Base-by-base conservation (phyloP, 805 yeast species). In the Metschnikowia proteae region DNA sequence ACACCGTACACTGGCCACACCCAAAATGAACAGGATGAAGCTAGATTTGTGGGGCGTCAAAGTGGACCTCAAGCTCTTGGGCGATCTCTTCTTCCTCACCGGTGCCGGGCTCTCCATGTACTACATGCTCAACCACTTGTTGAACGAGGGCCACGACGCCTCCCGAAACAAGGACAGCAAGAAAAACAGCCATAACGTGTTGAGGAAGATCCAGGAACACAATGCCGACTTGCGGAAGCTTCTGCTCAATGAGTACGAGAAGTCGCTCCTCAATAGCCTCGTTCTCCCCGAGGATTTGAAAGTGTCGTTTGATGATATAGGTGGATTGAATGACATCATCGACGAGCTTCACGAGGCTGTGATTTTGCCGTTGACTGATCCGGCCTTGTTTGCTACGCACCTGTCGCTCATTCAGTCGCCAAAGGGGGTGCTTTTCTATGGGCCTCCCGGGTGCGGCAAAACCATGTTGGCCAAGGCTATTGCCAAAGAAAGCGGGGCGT, bases 401-500 rank as follows among this genome's bases (percentile, higher is more conserved):
- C 82, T 88, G 46, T 53, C 68, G 22, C 73, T 92, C 46, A 71
- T 92, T 26, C 88, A 86, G 60, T 92, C 96, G 1, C 99, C 99
- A 1, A 90, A 88, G 61, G 99, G 99, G 36, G 97, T 92, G 3
- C 70, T 92, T 32, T 75, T 91, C 43, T 84, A 88, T 62, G 98
- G 98, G 0, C 97, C 98, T 3, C 98, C 98, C 0, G 98, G 98
- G 0, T 92, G 97, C 66, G 98, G 98, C 47, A 92, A 92, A 68
- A 92, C 98, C 3, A 88, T 92, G 97, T 73, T 92, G 58, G 98
- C 97, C 7, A 92, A 91, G 66, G 97, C 97, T 0, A 77, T 92
- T 34, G 98, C 98, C 1, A 79, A 82, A 48, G 97, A 91, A 65
- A 84, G 95, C 56, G 89, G 88, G 0, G 98, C 98, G 0, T 89